Base-by-base conservation (phyloP, 75 land plant species). In the Pinus tabuliformis region DNA sequence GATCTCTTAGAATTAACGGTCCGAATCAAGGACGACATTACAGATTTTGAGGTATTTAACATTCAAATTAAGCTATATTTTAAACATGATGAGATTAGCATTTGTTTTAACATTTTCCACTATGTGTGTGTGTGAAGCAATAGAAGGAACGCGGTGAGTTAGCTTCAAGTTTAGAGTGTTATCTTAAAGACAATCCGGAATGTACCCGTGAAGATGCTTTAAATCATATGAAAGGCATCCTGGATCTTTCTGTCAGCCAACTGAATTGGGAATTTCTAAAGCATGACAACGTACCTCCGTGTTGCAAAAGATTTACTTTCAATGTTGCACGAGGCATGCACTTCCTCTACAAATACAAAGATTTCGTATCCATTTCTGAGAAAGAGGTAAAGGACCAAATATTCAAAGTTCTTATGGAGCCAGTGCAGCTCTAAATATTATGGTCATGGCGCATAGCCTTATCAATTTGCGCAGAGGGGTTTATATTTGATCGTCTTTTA, bases 241-340 rank as follows among this genome's bases (percentile, higher is more conserved):
- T 30, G 28, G 36, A 26, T 30, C 36, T 13, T 7, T 13, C 16
- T 13, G 5, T 63, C 36, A 63, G 21, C 28, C 18, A 26, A 63
- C 13, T 63, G 30, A 63, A 63, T 63, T 63, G 66, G 37, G 66
- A 63, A 14, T 63, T 28, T 63, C 24, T 63, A 12, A 63, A 63
- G 16, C 37, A 3, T 30, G 66, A 63, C 17, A 28, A 26, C 3
- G 70, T 65, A 1, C 70, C 70, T 6, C 1, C 15, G 3, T 5
- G 15, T 17, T 15, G 70, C n/a, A 65, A 65, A 15, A 8, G 36
- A 16, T 33, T 14, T 33, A 39, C n/a, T 33, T 65, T 33, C 37
- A 7, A 16, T 15, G 0, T 65, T 4, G 6, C 70, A 16, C 16
- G 70, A 6, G 70, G 39, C 24, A 5, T 65, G 5, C 45, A 33